Evolutionary conservation across 2,329 filamentous ascomycete species (phyloP), one percentile per base, ranked within the genome.

Genomic region (Ophiosphaerella narmari): DNA sequence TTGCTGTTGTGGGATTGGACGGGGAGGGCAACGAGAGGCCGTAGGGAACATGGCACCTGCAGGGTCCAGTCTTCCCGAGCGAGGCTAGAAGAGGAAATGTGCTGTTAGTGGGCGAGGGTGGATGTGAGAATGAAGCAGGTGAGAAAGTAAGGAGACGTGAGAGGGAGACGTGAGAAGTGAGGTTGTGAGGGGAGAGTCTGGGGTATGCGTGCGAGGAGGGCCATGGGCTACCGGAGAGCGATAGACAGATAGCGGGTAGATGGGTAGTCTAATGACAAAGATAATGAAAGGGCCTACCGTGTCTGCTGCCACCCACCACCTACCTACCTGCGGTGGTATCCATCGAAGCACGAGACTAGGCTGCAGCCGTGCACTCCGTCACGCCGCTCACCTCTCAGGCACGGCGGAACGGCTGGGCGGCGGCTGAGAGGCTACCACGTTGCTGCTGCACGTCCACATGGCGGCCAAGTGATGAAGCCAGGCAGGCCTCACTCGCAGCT

Each of bases 1-100:
- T 70, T 65, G 65, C 60, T 61, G 61, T 36, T 24, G 47, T 57
- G 57, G 61, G 65, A 71, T 72, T 72, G 68, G 69, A 63, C 50
- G 57, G 55, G 29, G 31, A 44, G 43, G 37, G 52, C 52, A 63
- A 55, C 59, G 58, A 58, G 53, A 61, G 37, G 34, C 47, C 50
- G 45, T 51, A 43, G 54, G 56, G 46, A 53, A 63, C 66, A 70
- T 68, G 41, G 63, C 60, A 55, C 45, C 59, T 52, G 59, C 67
- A 67, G 60, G 65, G 62, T 48, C 55, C 44, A 50, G 49, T 48
- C 46, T 59, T 29, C 63, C 60, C 59, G 63, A 65, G 43, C 40
- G 55, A 57, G 49, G 46, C 57, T 56, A 62, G 45, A 43, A 37
- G 18, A 37, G 35, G 38, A n/a, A 24, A 42, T 37, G 18, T 21